These are phyloP conservation scores for Podaxis mareebaensis DNA, from an alignment of 768 basidiomycete species.

Conservation along the genomic window DNA sequence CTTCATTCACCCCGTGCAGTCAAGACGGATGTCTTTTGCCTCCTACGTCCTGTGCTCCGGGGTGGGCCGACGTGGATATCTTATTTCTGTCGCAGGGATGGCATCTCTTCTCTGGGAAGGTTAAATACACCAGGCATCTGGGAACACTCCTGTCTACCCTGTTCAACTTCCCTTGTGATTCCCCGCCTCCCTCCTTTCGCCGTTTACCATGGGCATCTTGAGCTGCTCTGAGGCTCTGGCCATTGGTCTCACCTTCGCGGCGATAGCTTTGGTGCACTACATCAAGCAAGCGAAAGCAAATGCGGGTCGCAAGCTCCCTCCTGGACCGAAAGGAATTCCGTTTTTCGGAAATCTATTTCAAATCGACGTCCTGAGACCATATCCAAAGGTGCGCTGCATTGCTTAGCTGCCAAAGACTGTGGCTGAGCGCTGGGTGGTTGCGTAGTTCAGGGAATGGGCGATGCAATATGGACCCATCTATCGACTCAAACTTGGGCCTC, in stretches of 20 bases:
- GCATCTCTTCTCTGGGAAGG: not conserved
- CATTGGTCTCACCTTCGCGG: slow-evolving; percentile 7
- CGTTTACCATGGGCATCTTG: not conserved
- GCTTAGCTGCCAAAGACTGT: not conserved
- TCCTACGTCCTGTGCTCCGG: not conserved
- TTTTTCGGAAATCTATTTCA: slow-evolving; percentile 34
- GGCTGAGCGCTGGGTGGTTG: not conserved
- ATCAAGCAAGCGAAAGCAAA: slow-evolving; percentile 9
- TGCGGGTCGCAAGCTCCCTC: slow-evolving; percentile 23
- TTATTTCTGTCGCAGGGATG: not conserved
- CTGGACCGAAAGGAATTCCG: slow-evolving; percentile 30
- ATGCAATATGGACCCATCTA: slow-evolving; percentile 29
- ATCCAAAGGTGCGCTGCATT: slow-evolving; percentile 22
- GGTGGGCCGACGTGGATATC: not conserved
- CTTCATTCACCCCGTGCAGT: not conserved
- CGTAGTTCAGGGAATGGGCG: slow-evolving; percentile 29
- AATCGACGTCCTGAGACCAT: slow-evolving; percentile 26
- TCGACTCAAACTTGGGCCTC: slow-evolving; percentile 26
- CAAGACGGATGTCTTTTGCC: not conserved
- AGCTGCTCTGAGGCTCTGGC: slow-evolving; percentile 6
- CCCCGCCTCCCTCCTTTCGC: not conserved
- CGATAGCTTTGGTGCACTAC: slow-evolving; percentile 2
- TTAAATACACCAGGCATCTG: slow-evolving; percentile 11
- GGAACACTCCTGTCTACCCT: not conserved
- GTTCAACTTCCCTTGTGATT: not conserved